phyloP scores from a whole-genome alignment of 352 stramenopile species.

The Thraustochytrium sp. region DNA sequence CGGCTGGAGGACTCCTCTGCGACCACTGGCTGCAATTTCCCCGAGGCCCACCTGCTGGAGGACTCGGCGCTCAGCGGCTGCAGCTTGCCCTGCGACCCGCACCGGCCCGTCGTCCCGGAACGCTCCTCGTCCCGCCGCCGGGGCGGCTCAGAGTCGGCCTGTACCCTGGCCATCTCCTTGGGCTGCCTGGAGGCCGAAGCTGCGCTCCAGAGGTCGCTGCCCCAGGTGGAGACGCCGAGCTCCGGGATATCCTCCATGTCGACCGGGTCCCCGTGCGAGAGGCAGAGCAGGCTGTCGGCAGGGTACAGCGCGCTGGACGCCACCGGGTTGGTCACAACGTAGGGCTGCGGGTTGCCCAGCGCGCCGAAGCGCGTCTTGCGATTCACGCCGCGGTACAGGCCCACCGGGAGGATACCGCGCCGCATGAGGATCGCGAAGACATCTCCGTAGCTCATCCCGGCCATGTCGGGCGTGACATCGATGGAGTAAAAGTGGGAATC shows the following conservation, averaged over 20 bases:
- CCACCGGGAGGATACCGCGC: not conserved
- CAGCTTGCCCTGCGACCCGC: too few relatives aligned
- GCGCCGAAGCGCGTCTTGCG: not conserved
- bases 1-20: too few relatives aligned
- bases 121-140: too few relatives aligned
- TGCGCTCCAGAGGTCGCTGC: too few relatives aligned
- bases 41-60: too few relatives aligned
- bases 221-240: too few relatives aligned
- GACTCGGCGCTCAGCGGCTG: too few relatives aligned
- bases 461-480: not conserved
- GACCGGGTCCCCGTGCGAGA: not conserved
- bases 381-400: not conserved
- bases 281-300: not conserved
- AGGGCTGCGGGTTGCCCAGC: slow-evolving; percentile 8
- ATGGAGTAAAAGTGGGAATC: not conserved
- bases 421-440: not conserved
- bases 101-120: too few relatives aligned
- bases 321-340: slow-evolving; percentile 1
- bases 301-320: not conserved
- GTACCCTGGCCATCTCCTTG: too few relatives aligned
- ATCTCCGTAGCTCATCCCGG: not conserved
- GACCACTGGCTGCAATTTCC: too few relatives aligned
- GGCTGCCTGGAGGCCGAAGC: too few relatives aligned
- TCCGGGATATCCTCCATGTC: not conserved
- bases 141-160: too few relatives aligned